phyloP scores from a whole-genome alignment of 2,329 filamentous ascomycete genomes.

The Exophiala viscosa region DNA sequence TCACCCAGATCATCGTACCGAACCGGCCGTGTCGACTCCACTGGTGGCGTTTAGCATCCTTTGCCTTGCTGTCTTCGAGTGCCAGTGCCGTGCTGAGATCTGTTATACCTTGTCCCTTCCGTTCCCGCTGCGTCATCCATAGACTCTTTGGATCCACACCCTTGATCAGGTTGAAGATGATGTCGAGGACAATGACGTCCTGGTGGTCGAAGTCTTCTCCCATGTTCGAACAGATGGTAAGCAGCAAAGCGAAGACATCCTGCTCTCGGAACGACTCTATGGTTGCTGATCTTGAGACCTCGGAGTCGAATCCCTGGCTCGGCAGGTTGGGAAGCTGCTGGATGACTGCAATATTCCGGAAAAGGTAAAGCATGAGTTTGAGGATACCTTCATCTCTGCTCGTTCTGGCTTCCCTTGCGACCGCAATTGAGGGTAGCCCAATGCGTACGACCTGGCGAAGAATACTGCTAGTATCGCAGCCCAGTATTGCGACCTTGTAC shows the following conservation, averaged over 20 bases:
- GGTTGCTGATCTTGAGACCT: conserved; percentile 80
- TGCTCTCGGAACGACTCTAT: conserved; percentile 88
- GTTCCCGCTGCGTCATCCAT: conserved; percentile 75
- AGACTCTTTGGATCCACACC: conserved; percentile 78
- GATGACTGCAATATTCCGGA: conserved; percentile 86
- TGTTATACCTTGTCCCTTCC: conserved; percentile 64
- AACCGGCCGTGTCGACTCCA: conserved; percentile 90
- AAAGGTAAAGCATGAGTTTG: conserved; percentile 80
- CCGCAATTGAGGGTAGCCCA: conserved; percentile 79
- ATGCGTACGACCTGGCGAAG: conserved; percentile 76
- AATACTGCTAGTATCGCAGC: conserved; percentile 72
- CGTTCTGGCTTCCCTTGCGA: conserved; percentile 69
- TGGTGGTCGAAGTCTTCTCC: conserved; percentile 88
- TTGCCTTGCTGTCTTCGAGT: conserved; percentile 80
- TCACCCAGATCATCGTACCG: conserved; percentile 96
- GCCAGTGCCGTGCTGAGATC: conserved; percentile 72
- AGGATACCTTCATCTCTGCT: conserved; percentile 86
- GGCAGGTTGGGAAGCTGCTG: conserved; percentile 67
- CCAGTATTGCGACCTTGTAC: conserved; percentile 86
- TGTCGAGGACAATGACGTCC: conserved; percentile 84
- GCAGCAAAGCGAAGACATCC: conserved; percentile 78
- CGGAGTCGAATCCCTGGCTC: conserved; percentile 81
- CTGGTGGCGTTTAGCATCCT: conserved; percentile 70
- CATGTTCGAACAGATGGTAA: conserved; percentile 88
- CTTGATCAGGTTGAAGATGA: conserved; percentile 88